These are phyloP conservation scores for Cicer arietinum DNA, from an alignment of 306 rosid genomes.

Conservation along the genomic window DNA sequence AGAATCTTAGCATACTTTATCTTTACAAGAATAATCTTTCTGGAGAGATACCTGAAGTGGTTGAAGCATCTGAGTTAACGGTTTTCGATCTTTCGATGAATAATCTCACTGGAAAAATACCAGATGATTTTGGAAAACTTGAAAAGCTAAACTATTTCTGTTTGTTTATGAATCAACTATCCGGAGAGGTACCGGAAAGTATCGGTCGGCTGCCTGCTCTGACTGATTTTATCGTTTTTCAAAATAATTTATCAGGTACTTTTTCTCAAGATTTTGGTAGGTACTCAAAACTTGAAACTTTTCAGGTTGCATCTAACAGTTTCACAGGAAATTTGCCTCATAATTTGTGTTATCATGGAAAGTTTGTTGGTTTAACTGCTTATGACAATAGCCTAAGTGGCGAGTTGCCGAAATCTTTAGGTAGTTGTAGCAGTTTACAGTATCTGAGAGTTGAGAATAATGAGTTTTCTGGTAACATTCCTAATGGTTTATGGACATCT, in stretches of 20 bases:
- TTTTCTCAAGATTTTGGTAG: slow-evolving; percentile 44
- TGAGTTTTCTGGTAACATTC: slow-evolving; percentile 46
- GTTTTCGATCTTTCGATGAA: slow-evolving; percentile 36
- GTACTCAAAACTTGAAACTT: slow-evolving; percentile 44
- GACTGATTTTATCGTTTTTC: slow-evolving; percentile 36
- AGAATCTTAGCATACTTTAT: slow-evolving; percentile 40
- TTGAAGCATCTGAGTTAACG: slow-evolving; percentile 41
- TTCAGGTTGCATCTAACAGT: slow-evolving; percentile 39
- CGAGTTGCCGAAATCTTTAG: slow-evolving; percentile 41
- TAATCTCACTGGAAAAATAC: slow-evolving; percentile 45
- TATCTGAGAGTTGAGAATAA: slow-evolving; percentile 33
- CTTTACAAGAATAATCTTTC: slow-evolving; percentile 31
- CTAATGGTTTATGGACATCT: slow-evolving; percentile 48
- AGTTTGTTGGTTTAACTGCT: slow-evolving; percentile 39
- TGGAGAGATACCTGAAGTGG: slow-evolving; percentile 44
- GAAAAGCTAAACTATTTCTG: slow-evolving; percentile 8
- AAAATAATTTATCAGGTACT: slow-evolving; percentile 46
- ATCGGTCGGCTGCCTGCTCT: slow-evolving; percentile 26
- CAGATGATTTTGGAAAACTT: slow-evolving; percentile 39
- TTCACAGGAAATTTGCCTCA: slow-evolving; percentile 43
- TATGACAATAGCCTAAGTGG: slow-evolving; percentile 43
- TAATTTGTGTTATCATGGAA: slow-evolving; percentile 37
- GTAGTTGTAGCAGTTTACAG: slow-evolving; percentile 40
- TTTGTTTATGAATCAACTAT: slow-evolving; percentile 32
- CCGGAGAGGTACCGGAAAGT: slow-evolving; percentile 43